Evolutionary conservation across 345 rosid species (phyloP).

Genomic region (Rubroshorea leprosula): DNA sequence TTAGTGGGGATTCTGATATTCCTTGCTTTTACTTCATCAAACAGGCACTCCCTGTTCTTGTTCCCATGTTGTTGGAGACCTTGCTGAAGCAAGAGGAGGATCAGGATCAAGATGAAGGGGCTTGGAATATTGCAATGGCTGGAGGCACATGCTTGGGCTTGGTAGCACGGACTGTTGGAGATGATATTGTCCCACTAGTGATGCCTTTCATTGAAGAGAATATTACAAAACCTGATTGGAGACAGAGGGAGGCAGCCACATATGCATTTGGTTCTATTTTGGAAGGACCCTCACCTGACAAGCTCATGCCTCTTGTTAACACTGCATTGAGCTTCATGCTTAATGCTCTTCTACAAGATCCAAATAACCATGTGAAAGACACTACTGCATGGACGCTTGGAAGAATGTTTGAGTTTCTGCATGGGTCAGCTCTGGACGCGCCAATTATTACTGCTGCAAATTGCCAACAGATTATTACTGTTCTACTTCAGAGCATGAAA

Average conservation of each 20-base stretch:
- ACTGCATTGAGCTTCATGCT: neutral
- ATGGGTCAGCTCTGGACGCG: neutral
- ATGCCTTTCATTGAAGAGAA: neutral
- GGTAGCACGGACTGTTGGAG: neutral
- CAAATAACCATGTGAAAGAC: neutral
- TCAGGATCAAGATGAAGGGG: neutral
- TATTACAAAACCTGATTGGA: neutral
- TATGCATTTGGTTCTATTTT: neutral
- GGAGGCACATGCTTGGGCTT: neutral
- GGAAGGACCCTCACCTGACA: neutral
- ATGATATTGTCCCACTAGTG: neutral
- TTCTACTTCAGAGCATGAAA: neutral
- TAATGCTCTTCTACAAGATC: neutral
- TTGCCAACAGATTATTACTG: neutral
- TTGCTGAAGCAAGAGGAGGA: neutral
- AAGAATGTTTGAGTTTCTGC: neutral
- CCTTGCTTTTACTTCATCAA: neutral
- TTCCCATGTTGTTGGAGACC: neutral
- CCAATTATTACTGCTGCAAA: neutral
- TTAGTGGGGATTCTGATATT: neutral
- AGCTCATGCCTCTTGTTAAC: neutral
- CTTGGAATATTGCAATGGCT: neutral
- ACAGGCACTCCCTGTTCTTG: neutral
- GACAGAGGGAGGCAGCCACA: neutral
- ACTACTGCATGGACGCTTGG: neutral